Evolutionary conservation across 164 flowering plant genomes (phyloP).

Genomic region (Brasenia schreberi): DNA sequence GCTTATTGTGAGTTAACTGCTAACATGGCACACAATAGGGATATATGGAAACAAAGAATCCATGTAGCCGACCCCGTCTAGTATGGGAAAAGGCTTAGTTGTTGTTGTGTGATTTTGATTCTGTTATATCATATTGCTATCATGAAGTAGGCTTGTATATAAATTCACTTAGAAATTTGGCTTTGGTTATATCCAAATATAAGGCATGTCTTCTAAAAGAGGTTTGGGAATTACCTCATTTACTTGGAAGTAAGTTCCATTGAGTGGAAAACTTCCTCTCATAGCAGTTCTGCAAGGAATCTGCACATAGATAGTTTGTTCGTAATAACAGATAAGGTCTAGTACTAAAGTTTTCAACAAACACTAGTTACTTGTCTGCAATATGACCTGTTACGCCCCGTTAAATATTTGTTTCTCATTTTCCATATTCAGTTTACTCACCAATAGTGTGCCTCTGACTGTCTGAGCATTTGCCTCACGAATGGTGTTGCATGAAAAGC

Average conservation of each 20-base stretch:
- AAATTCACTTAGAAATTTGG: no score
- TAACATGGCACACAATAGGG: no score
- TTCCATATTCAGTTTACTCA: conserved; percentile 14
- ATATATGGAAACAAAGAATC: no score
- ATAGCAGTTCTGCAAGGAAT: conserved; percentile 88
- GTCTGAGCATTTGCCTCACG: conserved; percentile 54
- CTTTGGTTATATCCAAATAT: no score
- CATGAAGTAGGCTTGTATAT: no score
- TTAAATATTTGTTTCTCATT: neutral
- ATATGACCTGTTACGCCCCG: neutral
- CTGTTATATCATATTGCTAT: no score
- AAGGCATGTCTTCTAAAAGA: no score
- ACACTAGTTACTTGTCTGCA: neutral
- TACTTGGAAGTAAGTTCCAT: conserved; percentile 98
- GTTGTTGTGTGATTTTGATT: no score
- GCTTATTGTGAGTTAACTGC: no score
- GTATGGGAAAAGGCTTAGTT: no score
- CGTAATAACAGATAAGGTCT: neutral
- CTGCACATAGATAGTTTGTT: conserved; percentile 22
- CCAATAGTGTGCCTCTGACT: conserved; percentile 80
- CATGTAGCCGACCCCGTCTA: no score
- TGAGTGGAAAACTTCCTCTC: conserved; percentile 92
- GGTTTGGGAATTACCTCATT: conserved; percentile 57
- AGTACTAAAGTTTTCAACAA: no score
- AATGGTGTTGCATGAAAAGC: conserved; percentile 59